Base-by-base conservation (phyloP, 164 flowering plant species). In the Vitis rupestris region DNA sequence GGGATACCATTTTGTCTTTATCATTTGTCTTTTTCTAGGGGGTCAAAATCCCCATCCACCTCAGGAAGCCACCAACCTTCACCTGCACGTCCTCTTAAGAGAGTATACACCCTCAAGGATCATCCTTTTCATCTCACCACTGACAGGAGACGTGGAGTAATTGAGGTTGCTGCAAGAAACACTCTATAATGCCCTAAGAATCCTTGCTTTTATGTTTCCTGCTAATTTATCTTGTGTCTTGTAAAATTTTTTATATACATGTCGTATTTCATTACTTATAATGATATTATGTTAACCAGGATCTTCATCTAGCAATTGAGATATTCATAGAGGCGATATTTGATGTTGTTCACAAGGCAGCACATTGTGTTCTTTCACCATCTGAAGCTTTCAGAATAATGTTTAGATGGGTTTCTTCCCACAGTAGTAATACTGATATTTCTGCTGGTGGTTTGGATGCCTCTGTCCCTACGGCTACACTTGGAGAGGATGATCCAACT, bases 91-190 rank as follows among this genome's bases (percentile, higher is more conserved):
- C 74, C 85, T 64, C 14, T 79, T 61, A 86, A 68, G 72, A 90
- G 79, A 75, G 50, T 68, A 50, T 82, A 64, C 27, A 61, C 71
- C 30, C 75, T 74, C n/a, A 95, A 82, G 85, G 97, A 95, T 61
- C 86, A 85, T 61, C 57, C 88, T 68, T 82, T 96, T 61, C 88
- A 88, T 57, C 81, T 84, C 29, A 75, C 97, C 27, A 96, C 97
- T 72, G 99, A 96, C 69, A 83, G 87, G 77, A 90, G 99, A 72
- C 97, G 97, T 75, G 99, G 99, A 64, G 86, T 96, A 49, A 80
- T 93, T 67, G 99, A 96, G 99, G 99, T 96, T 58, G 75, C 37
- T 68, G 14, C 63, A 6, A 6, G 19, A 15, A 4, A 37, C 14
- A 1, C 50, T 37, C 62, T 64, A 44, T 63, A 29, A 10, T 5